Evolutionary conservation across 768 basidiomycete genomes (phyloP).

Genomic region (Pleurotus tuoliensis): DNA sequence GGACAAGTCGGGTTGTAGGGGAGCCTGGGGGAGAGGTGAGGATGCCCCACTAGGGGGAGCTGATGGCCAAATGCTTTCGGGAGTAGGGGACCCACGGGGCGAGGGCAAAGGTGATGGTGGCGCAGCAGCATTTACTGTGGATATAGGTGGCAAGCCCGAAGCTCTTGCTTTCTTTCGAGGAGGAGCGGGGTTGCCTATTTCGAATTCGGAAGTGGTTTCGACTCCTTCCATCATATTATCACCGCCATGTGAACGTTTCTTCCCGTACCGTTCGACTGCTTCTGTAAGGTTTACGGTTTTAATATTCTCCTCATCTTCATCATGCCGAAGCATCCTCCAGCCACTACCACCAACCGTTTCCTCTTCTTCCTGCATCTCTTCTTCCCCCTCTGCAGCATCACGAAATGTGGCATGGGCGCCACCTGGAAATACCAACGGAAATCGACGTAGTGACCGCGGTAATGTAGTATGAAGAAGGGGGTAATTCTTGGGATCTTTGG

Average conservation of each 20-base stretch:
- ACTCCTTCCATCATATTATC: conserved; percentile 48
- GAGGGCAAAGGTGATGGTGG: conserved; percentile 85
- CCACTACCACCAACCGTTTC: conserved; percentile 60
- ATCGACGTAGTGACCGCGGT: conserved; percentile 68
- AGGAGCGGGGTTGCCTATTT: conserved; percentile 47
- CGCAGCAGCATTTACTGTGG: conserved; percentile 68
- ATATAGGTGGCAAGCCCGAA: conserved; percentile 53
- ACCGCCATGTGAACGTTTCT: conserved; percentile 72
- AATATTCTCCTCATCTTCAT: conserved; percentile 47
- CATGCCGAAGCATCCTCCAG: conserved; percentile 73
- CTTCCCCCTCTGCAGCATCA: conserved; percentile 60
- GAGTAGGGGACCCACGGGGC: conserved; percentile 79
- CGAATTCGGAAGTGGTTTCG: conserved; percentile 36
- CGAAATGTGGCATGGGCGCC: conserved; percentile 78
- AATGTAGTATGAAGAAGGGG: conserved; percentile 73
- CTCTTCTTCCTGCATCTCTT: conserved; percentile 71
- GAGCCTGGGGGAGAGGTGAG: conserved; percentile 64
- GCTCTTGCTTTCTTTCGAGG: conserved; percentile 77
- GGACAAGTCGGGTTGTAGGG: conserved; percentile 77
- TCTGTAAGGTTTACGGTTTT: conserved; percentile 66
- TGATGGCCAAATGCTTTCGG: conserved; percentile 74
- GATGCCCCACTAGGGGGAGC: conserved; percentile 77
- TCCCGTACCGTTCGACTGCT: conserved; percentile 83
- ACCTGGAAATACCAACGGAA: conserved; percentile 78
- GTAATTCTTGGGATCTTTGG: conserved; percentile 77